Percentiles rank a stretch among this genome's conserved stretches.
These are phyloP conservation scores for Vaucheria bursata DNA, from an alignment of 352 stramenopile genomes.

Conservation along the genomic window DNA sequence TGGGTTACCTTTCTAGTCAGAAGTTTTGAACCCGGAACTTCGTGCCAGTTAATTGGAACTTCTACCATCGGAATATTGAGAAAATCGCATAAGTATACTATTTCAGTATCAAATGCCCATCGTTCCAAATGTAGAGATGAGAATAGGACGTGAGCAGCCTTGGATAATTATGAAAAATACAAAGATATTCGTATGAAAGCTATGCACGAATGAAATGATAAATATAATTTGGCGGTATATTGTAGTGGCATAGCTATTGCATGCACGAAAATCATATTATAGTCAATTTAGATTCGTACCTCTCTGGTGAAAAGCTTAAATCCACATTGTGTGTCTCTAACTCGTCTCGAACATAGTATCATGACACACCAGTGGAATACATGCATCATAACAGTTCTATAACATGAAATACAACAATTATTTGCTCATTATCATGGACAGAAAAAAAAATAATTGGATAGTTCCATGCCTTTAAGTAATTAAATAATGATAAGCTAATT, in stretches of 20 bases:
- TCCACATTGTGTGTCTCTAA: constrained; percentile 83
- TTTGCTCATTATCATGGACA: no score
- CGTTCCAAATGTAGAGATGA: constrained; percentile 79
- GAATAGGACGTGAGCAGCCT: constrained; percentile 68
- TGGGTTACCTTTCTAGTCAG: constrained; percentile 57
- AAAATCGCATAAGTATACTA: constrained; percentile 69
- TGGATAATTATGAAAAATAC: neutral
- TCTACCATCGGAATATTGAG: constrained; percentile 55
- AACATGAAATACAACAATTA: no score
- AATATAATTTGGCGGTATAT: no score
- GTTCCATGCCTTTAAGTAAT: no score
- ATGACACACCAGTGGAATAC: constrained; percentile 80
- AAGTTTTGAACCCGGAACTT: constrained; percentile 65
- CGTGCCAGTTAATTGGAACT: constrained; percentile 77
- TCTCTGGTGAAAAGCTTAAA: constrained; percentile 84
- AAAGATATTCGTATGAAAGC: no score
- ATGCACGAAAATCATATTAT: no score
- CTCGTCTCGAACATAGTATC: constrained; percentile 66
- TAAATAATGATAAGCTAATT: no score
- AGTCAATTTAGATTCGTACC: no score
- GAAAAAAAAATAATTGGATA: no score
- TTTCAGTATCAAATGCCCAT: constrained; percentile 87
- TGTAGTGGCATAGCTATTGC: no score
- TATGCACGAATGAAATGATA: no score
- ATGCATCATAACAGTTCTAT: constrained; percentile 76